Base-by-base conservation (phyloP, 2,329 filamentous ascomycete genomes). In the Ascosphaera aggregata region DNA sequence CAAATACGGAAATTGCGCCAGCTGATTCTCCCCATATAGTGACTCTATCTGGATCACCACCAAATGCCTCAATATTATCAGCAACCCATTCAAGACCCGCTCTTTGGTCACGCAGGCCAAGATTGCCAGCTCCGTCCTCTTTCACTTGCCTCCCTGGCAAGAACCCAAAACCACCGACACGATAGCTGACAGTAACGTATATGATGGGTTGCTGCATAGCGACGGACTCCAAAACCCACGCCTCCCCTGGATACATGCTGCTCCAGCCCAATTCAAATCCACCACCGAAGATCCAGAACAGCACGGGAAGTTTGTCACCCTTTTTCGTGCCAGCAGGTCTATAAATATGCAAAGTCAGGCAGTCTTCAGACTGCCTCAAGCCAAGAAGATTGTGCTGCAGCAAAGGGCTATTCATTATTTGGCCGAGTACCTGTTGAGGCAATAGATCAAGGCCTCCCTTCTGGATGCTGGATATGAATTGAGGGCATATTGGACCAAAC, bases 11-110 rank as follows among this genome's bases (percentile, higher is more conserved):
- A 44, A 84, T 81, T 11, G 71, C 60, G 0, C 76, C 75, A 0
- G 76, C 74, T 2, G 67, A 73, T 51, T 85, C 73, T 18, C 80
- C 80, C 74, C 75, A 82, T 42, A 86, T 75, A 0, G 78, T 85
- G 4, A 85, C 77, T 52, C 77, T 78, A n/a, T 63, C 61, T 0
- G 78, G 74, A 51, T 86, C 79, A 11, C 81, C 81, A 8, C 81
- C 81, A 50, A 89, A 91, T 0, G 70, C 64, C 1, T 60, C 71
- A 41, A 86, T 81, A 46, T 85, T 81, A 47, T 81, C 76, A 5
- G 76, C 71, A 1, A 80, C 69, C 80, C 80, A 86, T 51, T 84
- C 58, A 4, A 86, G 61, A 0, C 69, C 79, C 45, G 78, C 63
- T 24, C 76, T 65, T 48, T 85, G 78, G 48, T 86, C 80, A 0